Evolutionary conservation across 768 basidiomycete genomes (phyloP), one percentile per base, ranked within the genome.

Genomic region (Russula earlei): DNA sequence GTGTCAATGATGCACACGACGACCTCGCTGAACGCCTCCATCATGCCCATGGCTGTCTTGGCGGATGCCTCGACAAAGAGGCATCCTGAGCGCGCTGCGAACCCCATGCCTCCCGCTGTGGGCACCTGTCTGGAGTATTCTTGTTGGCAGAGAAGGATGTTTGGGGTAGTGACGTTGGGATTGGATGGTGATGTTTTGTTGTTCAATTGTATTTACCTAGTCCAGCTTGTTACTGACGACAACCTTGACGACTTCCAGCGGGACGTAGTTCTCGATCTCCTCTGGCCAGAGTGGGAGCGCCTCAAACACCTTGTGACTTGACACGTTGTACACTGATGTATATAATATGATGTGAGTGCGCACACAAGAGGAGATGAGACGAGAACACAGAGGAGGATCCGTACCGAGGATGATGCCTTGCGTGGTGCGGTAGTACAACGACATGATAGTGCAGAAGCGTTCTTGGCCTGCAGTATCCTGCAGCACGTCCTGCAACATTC

Each of bases 401-500:
- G 5, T 53, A 83, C 85, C 85, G 45, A 91, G 76, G 64, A 91
- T 85, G 49, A 90, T 78, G 5, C 88, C 87, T 62, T 91, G 87
- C 42, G 87, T 88, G 1, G 88, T 87, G 27, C 95, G 80, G 66
- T 98, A 99, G 65, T 98, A 99, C 9, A 87, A 91, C 2, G 87
- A 87, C 5, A 96, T 97, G 63, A 99, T 86, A 3, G 94, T 96
- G 45, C 92, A 78, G 67, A 97, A 99, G n/a, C n/a, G n/a, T n/a
- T n/a, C n/a, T n/a, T n/a, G n/a, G n/a, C n/a, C n/a, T n/a, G n/a
- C n/a, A n/a, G n/a, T n/a, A n/a, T n/a, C n/a, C n/a, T n/a, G n/a
- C n/a, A n/a, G n/a, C n/a, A n/a, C n/a, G n/a, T n/a, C n/a, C n/a
- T n/a, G n/a, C n/a, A n/a, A n/a, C n/a, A n/a, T n/a, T n/a, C n/a